phyloP scores from a whole-genome alignment of 139 green algal genomes.

The Chlamydomonas sp. region DNA sequence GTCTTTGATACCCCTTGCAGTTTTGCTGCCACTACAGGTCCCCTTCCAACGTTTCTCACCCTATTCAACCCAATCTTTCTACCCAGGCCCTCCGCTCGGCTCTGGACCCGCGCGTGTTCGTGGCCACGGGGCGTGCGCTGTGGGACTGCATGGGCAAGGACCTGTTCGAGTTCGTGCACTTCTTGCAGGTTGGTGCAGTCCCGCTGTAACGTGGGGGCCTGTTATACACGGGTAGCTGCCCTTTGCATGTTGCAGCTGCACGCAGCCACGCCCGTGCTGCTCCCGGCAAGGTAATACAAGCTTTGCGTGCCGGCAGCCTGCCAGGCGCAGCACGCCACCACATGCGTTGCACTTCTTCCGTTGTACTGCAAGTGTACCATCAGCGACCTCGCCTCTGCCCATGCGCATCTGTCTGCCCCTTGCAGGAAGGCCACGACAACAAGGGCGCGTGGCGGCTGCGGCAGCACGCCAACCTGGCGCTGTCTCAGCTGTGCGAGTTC shows the following conservation, averaged over 20 bases:
- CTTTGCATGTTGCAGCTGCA: not conserved
- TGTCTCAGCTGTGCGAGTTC: constrained; percentile 49
- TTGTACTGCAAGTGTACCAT: too few relatives aligned
- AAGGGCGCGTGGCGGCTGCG: constrained; percentile 57
- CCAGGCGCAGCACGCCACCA: too few relatives aligned
- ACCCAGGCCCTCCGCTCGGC: constrained; percentile 34
- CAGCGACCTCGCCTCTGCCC: not conserved
- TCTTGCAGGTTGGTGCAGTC: constrained; percentile 50
- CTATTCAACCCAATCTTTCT: not conserved
- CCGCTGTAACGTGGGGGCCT: not conserved
- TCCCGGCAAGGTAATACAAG: too few relatives aligned
- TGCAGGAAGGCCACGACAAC: constrained; percentile 51
- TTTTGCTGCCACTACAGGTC: too few relatives aligned
- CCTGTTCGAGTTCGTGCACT: constrained; percentile 65
- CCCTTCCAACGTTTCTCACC: too few relatives aligned
- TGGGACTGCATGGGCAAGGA: constrained; percentile 68
- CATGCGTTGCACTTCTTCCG: too few relatives aligned
- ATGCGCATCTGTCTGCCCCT: not conserved
- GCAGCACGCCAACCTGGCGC: constrained; percentile 53
- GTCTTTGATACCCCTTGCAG: too few relatives aligned
- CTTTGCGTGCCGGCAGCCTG: too few relatives aligned
- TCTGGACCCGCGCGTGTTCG: constrained; percentile 65
- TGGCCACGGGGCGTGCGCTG: constrained; percentile 58
- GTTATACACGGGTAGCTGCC: not conserved
- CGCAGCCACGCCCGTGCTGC: too few relatives aligned